These are phyloP conservation scores for Maudiozyma humilis DNA, from an alignment of 1,139 yeast species.

Conservation along the genomic window DNA sequence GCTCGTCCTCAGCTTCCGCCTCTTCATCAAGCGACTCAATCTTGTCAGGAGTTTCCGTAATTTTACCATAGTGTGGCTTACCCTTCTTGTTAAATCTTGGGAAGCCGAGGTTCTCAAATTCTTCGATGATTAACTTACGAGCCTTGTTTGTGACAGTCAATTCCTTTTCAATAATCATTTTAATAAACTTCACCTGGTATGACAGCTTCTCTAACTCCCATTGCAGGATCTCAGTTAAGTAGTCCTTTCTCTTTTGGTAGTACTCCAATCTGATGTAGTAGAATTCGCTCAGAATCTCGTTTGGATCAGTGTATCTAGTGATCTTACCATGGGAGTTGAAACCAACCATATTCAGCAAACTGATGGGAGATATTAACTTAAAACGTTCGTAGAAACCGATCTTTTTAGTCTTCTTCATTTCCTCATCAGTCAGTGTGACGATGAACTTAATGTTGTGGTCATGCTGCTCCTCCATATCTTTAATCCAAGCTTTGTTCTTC, in stretches of 20 bases:
- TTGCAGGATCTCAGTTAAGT: constrained; percentile 58
- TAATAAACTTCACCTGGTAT: constrained; percentile 86
- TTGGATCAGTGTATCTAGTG: constrained; percentile 65
- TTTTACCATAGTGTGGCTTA: constrained; percentile 40
- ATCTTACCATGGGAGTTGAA: constrained; percentile 90
- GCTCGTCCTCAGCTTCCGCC: constrained; percentile 31
- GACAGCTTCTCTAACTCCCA: constrained; percentile 66
- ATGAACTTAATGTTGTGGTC: constrained; percentile 73
- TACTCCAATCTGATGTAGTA: constrained; percentile 79
- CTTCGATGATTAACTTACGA: constrained; percentile 53
- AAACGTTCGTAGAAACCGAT: constrained; percentile 80
- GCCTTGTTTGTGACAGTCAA: constrained; percentile 69
- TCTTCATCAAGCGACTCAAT: constrained; percentile 34
- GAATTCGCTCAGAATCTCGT: constrained; percentile 76
- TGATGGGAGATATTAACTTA: constrained; percentile 61
- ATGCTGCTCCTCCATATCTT: constrained; percentile 93
- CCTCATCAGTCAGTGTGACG: constrained; percentile 63
- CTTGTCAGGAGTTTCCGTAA: constrained; percentile 30
- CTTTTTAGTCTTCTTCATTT: constrained; percentile 69
- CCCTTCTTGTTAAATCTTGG: constrained; percentile 70
- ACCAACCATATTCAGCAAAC: constrained; percentile 85
- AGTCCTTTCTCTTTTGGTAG: constrained; percentile 86
- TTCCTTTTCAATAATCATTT: constrained; percentile 72
- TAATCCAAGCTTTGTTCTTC: constrained; percentile 73
- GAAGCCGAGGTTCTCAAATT: constrained; percentile 56